These are phyloP conservation scores for Smittium mucronatum DNA, from an alignment of 371 early-diverging fungal species.

Conservation along the genomic window DNA sequence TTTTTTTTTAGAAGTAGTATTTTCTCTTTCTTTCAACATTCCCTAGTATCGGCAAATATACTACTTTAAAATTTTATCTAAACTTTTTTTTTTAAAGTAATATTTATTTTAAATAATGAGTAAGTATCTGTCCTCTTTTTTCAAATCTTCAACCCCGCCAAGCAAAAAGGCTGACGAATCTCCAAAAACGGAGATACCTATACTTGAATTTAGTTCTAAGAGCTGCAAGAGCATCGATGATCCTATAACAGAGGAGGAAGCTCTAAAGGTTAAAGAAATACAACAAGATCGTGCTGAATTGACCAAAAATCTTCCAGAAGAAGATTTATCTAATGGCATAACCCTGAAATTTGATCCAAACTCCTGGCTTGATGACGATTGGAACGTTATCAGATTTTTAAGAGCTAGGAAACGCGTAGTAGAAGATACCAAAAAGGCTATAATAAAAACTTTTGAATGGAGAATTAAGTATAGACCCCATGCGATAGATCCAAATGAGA, in stretches of 20 bases:
- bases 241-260: constrained; percentile 6
- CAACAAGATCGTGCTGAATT: constrained; percentile 13
- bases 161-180: too few species aligned
- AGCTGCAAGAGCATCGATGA: background rate
- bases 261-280: constrained; percentile 15
- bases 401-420: constrained; percentile 62
- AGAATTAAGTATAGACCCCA: constrained; percentile 56
- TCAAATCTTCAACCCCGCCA: too few species aligned
- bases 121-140: too few species aligned
- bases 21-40: too few species aligned
- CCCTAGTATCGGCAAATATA: too few species aligned
- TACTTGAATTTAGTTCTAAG: background rate
- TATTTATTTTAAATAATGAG: too few species aligned
- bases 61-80: too few species aligned
- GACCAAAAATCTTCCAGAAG: constrained; percentile 21
- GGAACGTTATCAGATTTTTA: constrained; percentile 50
- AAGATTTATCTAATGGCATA: constrained; percentile 16
- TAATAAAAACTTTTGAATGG: constrained; percentile 64
- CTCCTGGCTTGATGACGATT: constrained; percentile 31
- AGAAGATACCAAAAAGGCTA: constrained; percentile 42
- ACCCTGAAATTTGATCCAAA: constrained; percentile 17
- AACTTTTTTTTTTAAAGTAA: too few species aligned
- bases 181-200: constrained; percentile 5
- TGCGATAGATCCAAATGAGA: constrained; percentile 51
- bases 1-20: too few species aligned